These are phyloP conservation scores for Bipolaris sorokiniana DNA, from an alignment of 2,329 filamentous ascomycete genomes.

Conservation along the genomic window DNA sequence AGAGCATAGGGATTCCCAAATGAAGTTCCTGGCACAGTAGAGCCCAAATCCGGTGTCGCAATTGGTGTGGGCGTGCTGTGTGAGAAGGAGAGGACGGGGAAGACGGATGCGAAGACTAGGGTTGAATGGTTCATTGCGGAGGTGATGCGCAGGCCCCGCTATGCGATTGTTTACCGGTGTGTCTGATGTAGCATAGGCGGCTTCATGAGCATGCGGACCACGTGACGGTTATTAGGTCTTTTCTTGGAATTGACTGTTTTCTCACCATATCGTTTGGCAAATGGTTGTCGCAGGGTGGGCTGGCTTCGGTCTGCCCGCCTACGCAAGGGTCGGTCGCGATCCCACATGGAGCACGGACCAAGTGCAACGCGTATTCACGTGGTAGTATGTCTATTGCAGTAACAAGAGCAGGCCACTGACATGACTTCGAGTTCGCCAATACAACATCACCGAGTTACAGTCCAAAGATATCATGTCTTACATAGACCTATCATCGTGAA, in stretches of 20 bases:
- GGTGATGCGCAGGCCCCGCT: conserved; percentile 28
- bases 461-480: background rate
- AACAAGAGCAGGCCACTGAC: background rate
- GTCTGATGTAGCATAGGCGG: background rate
- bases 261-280: background rate
- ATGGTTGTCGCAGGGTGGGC: conserved; percentile 2
- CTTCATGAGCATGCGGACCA: conserved; percentile 4
- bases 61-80: conserved; percentile 54
- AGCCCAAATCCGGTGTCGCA: conserved; percentile 53
- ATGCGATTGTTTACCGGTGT: conserved; percentile 13
- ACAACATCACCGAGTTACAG: background rate
- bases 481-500: background rate
- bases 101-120: conserved; percentile 54
- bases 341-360: conserved; percentile 17
- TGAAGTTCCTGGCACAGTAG: conserved; percentile 46
- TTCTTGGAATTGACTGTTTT: background rate
- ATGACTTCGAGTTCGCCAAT: background rate
- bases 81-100: conserved; percentile 50
- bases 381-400: background rate
- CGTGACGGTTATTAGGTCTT: background rate
- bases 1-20: conserved; percentile 48
- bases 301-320: conserved; percentile 6
- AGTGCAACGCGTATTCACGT: conserved; percentile 24
- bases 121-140: conserved; percentile 44
- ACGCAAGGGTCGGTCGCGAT: conserved; percentile 18